Evolutionary conservation across 768 basidiomycete species (phyloP), one percentile per base, ranked within the genome.

Genomic region (Calocybe cyanea): DNA sequence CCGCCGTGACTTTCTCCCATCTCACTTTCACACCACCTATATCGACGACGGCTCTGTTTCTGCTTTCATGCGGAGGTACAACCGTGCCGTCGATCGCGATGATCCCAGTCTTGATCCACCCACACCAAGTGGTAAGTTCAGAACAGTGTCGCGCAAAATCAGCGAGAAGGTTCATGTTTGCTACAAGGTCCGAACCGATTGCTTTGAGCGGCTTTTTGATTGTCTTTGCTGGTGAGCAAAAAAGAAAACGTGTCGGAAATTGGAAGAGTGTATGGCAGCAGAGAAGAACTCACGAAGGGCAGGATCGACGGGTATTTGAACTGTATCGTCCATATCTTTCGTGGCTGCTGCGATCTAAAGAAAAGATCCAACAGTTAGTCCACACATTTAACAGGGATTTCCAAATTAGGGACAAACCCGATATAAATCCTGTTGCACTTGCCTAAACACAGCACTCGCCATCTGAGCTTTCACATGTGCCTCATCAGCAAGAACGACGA

Each of bases 291-390:
- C 30, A 69, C 70, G 56, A 41, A 66, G 63, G 28, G 61, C 55
- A 18, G 64, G 59, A 54, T 69, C 68, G 11, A 65, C 60, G 2
- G 66, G 64, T n/a, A 71, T 60, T 4, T 63, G 46, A 2, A 71
- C 59, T 14, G 61, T 53, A 11, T 50, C 49, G 28, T 51, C 58
- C 25, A 59, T 63, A 41, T 68, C 63, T 46, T 70, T 71, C 2
- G 69, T 70, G 4, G 55, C 53, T 1, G 70, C 69, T 20, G 69
- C 67, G 42, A 71, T 65, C 70, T 71, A 28, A 11, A 28, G 25
- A 11, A 11, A 28, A 28, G n/a, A n/a, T n/a, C n/a, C n/a, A n/a
- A n/a, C n/a, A n/a, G n/a, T n/a, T n/a, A n/a, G n/a, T n/a, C n/a
- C n/a, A n/a, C n/a, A n/a, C n/a, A n/a, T n/a, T n/a, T n/a, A n/a